Evolutionary conservation across 1,139 yeast genomes (phyloP).

Genomic region (Diutina sp.): DNA sequence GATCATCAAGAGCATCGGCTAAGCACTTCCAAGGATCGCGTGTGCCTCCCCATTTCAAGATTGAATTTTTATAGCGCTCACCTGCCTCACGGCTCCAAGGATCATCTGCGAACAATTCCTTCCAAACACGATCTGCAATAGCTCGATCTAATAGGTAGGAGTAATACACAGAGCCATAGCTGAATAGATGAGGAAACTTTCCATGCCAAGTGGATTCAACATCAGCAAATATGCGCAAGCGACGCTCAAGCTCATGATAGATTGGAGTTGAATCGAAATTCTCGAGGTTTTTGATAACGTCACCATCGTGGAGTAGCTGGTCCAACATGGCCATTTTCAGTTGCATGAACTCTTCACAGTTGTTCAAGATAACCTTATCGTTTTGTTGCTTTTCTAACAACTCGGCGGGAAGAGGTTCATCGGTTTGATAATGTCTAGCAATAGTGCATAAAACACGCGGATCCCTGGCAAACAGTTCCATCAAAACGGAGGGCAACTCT

Average conservation of each 20-base stretch:
- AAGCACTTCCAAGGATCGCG: conserved; percentile 82
- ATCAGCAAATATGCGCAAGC: conserved; percentile 46
- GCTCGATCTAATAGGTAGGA: conserved; percentile 88
- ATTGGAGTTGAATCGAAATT: conserved; percentile 39
- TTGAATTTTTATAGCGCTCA: conserved; percentile 52
- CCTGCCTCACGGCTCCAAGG: conserved; percentile 72
- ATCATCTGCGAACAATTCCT: conserved; percentile 49
- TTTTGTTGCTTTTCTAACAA: conserved; percentile 29
- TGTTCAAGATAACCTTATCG: conserved; percentile 42
- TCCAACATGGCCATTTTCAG: conserved; percentile 84
- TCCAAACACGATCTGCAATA: conserved; percentile 81
- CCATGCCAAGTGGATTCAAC: conserved; percentile 80
- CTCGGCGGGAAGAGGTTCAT: conserved; percentile 41
- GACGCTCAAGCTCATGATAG: conserved; percentile 54
- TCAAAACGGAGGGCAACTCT: conserved; percentile 85
- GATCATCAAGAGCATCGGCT: conserved; percentile 62
- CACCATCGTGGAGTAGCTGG: conserved; percentile 51
- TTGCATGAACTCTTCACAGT: conserved; percentile 77
- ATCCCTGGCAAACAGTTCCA: conserved; percentile 87
- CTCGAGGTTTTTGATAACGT: conserved; percentile 20
- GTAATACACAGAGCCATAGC: conserved; percentile 91
- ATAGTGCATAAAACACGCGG: conserved; percentile 61
- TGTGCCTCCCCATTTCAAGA: conserved; percentile 90
- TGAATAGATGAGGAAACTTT: conserved; percentile 83
- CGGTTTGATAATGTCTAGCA: conserved; percentile 65